phyloP scores from a whole-genome alignment of 192 early-diverging fungal genomes.

The Podila epicladia region DNA sequence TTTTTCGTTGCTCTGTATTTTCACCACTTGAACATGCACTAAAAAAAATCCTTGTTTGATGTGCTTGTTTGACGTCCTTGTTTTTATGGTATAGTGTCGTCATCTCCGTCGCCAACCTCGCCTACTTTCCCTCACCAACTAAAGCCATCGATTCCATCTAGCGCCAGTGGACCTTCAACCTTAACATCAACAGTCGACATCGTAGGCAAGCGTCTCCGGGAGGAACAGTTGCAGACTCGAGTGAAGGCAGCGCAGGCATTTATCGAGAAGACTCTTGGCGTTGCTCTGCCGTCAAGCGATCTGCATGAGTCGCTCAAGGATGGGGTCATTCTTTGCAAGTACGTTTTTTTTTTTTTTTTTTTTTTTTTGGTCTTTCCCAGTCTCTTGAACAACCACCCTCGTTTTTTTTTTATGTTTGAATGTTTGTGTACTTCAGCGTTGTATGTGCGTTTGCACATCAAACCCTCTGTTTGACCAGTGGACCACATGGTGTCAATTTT shows the following conservation, averaged over 20 bases:
- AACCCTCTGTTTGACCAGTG: background rate
- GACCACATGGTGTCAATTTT: background rate
- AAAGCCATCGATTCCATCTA: background rate
- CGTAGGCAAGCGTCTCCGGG: conserved; percentile 57
- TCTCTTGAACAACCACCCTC: background rate
- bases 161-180: background rate
- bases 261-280: conserved; percentile 68
- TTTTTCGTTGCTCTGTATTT: no score
- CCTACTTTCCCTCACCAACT: background rate
- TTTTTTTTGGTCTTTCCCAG: conserved; percentile 10
- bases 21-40: no score
- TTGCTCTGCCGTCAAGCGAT: conserved; percentile 63
- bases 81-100: no score
- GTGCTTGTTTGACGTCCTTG: no score
- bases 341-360: conserved; percentile 34
- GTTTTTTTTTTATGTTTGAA: conserved; percentile 1
- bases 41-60: no score
- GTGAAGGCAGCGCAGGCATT: conserved; percentile 70
- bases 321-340: conserved; percentile 83
- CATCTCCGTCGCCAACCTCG: background rate
- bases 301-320: conserved; percentile 73
- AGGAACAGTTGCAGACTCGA: conserved; percentile 68
- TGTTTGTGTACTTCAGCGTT: conserved; percentile 3
- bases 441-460: conserved; percentile 1
- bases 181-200: conserved; percentile 31